Base-by-base conservation (phyloP, 176 grass and related monocot species). In the Dendrocalamus sinicus region DNA sequence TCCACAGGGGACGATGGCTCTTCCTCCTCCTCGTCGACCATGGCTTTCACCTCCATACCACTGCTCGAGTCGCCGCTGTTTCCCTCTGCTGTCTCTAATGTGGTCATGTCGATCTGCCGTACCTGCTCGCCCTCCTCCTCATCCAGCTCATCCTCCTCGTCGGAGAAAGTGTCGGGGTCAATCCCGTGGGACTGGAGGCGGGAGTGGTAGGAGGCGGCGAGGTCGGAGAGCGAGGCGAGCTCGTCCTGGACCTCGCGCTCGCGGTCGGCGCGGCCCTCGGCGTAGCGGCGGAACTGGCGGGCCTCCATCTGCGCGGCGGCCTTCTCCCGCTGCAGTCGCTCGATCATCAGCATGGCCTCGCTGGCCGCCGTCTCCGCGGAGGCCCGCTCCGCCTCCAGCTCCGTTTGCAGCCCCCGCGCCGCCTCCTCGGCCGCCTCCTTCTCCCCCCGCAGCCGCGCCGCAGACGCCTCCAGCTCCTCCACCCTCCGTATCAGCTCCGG, bases 321-420 rank as follows among this genome's bases (percentile, higher is more conserved):
- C 80, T 97, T 97, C 85, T 97, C 95, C 12, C 90, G 84, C 81
- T 97, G 92, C 73, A 97, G 87, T 14, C 92, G 92, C 77, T 88
- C 76, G 75, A 97, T 97, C 95, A 97, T 97, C 70, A 91, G 89
- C 92, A 97, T 93, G 9, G 95, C 89, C 84, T 94, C 95, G 73
- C 75, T 97, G 53, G 92, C 54, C 0, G 92, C 95, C 11, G 95
- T 91, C 58, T 92, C 86, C 6, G 95, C 84, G 2, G 95, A 88
- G 3, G 86, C 88, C 46, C 89, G 91, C 89, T 93, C 92, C 9
- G 91, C 91, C 67, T 95, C 95, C n/a, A 97, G 87, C 39, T 97
- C 95, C 23, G 46, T 17, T 12, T 67, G 86, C 70, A 94, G 67
- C 35, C 63, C 82, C 2, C 68, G 86, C 43, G 84, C 92, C 35